Base-by-base conservation (phyloP, 2,329 filamentous ascomycete species). In the Penicillium sp. region DNA sequence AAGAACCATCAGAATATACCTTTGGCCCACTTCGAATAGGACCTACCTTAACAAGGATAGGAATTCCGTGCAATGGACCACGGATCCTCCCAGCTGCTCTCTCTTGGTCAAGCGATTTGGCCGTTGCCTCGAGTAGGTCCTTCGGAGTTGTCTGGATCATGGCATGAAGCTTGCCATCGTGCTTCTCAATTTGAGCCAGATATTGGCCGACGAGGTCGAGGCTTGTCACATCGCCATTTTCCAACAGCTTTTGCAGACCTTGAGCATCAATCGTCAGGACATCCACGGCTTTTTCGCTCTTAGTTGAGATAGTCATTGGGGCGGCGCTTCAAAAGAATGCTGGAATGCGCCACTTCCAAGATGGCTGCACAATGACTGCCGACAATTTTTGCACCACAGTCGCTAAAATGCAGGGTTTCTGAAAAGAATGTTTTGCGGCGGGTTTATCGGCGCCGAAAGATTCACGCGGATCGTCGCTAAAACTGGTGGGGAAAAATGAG, bases 31-130 rank as follows among this genome's bases (percentile, higher is more conserved):
- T 14, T 42, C 20, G 39, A 22, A 14, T 24, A 18, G 2, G 2
- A 42, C 46, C 39, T 36, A 62, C 64, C 58, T 72, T 71, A 44
- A 72, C 54, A 6, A 70, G 51, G 24, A 72, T 60, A 2, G 69
- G 67, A n/a, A 71, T 64, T 1, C 68, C 68, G 57, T 72, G 67
- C 1, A 72, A 58, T 14, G 58, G 55, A 6, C 69, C 62, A 20
- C 62, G 59, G 10, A 58, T 33, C n/a, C 56, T 62, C 11, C 61
- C 65, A n/a, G 50, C 44, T 13, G 48, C 50, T 40, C 66, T 48
- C 53, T 69, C 64, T 24, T 59, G 43, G 43, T 69, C 67, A 14
- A 66, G 54, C 7, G 35, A 36, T 42, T 41, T 46, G 4, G 66
- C 67, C 43, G 7, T 44, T 20, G 50, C 39, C 20, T 55, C 41